Conservation (phyloP, 805 yeast species). For the Suhomyces xylopsoci region DNA sequence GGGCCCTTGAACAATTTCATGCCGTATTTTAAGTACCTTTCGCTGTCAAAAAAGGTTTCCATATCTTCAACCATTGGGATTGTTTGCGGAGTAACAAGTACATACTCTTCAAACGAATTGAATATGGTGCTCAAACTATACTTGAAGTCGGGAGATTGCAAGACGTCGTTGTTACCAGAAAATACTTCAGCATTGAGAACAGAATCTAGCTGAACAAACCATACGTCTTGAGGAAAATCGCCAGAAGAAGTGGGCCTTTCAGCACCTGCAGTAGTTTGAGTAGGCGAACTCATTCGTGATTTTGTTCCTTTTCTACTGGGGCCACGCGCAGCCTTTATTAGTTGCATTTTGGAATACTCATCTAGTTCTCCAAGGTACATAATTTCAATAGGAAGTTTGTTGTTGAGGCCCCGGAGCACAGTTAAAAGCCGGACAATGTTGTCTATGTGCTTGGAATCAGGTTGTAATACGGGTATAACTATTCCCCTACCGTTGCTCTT, state of each 20-base stretch:
- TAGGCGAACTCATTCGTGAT: background rate
- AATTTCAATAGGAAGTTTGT: constrained; percentile 30
- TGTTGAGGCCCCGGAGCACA: constrained; percentile 25
- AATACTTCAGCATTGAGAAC: constrained; percentile 12
- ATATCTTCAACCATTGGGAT: constrained; percentile 21
- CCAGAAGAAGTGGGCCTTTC: constrained; percentile 8
- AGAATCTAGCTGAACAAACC: constrained; percentile 25
- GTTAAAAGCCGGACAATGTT: constrained; percentile 20
- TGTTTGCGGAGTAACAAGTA: constrained; percentile 25
- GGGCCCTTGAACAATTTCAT: constrained; percentile 28
- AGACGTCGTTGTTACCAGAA: background rate
- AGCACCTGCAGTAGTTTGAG: background rate
- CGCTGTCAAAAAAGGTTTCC: constrained; percentile 16
- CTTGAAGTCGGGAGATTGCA: constrained; percentile 9
- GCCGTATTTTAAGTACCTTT: constrained; percentile 21
- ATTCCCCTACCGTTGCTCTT: constrained; percentile 28
- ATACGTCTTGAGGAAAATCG: constrained; percentile 18
- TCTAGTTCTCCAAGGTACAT: constrained; percentile 12
- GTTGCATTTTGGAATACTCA: constrained; percentile 11
- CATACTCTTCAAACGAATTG: constrained; percentile 30
- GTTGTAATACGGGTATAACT: constrained; percentile 27
- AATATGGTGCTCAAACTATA: constrained; percentile 25
- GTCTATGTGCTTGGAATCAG: constrained; percentile 13
- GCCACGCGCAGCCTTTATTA: constrained; percentile 9
- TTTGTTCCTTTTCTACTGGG: background rate